A percentile compares a stretch with the other conserved stretches of the same genome.
These are phyloP conservation scores for Monilinia laxa DNA, from an alignment of 2,329 filamentous ascomycete genomes.

Conservation along the genomic window DNA sequence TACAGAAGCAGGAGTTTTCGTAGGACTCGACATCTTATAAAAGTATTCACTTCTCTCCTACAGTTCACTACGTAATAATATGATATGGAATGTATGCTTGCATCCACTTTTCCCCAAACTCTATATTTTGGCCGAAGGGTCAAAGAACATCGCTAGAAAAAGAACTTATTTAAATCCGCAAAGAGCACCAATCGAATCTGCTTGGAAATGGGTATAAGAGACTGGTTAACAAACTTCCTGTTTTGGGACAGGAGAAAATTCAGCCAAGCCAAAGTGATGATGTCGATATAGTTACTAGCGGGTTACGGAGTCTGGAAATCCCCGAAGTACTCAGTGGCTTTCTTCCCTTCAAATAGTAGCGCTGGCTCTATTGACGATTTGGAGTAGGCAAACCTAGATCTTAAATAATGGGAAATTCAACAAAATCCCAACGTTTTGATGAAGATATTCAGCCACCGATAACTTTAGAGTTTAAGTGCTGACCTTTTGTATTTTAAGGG, in stretches of 20 bases:
- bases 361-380: neutral
- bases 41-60: neutral
- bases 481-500: neutral
- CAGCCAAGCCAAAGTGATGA: neutral
- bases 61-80: neutral
- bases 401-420: neutral
- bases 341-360: neutral
- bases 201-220: neutral
- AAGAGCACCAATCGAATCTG: conserved; percentile 2
- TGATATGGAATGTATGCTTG: neutral
- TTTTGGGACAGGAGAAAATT: neutral
- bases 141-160: neutral
- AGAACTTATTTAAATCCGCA: neutral
- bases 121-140: neutral
- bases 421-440: neutral
- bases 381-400: neutral
- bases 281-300: conserved; percentile 3
- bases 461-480: neutral
- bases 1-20: conserved; percentile 28
- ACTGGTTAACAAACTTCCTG: neutral
- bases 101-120: conserved; percentile 1
- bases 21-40: conserved; percentile 30
- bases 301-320: neutral
- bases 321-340: neutral
- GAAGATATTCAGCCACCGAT: neutral